These are phyloP conservation scores for Syzygium syzygioides DNA, from an alignment of 441 rosid genomes.

Conservation along the genomic window DNA sequence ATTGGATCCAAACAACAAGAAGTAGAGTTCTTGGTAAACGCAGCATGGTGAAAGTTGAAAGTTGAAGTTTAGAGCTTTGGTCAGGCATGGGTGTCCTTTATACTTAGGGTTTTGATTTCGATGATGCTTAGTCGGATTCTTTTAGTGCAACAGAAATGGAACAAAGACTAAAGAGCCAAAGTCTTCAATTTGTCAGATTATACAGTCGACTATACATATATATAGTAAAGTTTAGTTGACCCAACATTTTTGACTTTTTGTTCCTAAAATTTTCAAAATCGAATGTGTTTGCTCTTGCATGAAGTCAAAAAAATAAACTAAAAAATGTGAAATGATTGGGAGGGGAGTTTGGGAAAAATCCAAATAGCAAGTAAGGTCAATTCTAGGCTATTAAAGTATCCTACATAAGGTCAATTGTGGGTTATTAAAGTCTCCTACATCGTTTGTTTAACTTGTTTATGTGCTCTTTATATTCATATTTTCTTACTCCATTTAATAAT, in stretches of 20 bases:
- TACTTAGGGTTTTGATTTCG: neutral
- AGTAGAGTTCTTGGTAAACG: neutral
- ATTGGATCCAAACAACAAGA: neutral
- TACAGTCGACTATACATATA: neutral
- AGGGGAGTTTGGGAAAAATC: neutral
- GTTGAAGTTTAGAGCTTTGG: neutral
- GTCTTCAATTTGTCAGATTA: neutral
- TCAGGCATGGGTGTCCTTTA: neutral
- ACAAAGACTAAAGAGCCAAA: neutral
- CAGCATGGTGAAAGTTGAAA: neutral
- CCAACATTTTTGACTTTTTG: neutral
- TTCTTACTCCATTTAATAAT: neutral
- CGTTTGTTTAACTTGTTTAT: fast-evolving
- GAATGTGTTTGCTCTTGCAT: neutral
- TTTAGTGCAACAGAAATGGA: neutral
- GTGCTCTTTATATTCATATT: fast-evolving
- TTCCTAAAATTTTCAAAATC: neutral
- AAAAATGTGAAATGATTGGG: neutral
- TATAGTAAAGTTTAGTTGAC: neutral
- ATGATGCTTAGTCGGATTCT: neutral
- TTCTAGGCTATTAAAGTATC: neutral
- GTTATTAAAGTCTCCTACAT: fast-evolving
- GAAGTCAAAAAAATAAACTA: neutral
- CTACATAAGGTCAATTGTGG: no score
- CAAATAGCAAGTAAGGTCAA: neutral